Conservation (phyloP, 2,329 filamentous ascomycete genomes). For the Incumbomyces lentus region DNA sequence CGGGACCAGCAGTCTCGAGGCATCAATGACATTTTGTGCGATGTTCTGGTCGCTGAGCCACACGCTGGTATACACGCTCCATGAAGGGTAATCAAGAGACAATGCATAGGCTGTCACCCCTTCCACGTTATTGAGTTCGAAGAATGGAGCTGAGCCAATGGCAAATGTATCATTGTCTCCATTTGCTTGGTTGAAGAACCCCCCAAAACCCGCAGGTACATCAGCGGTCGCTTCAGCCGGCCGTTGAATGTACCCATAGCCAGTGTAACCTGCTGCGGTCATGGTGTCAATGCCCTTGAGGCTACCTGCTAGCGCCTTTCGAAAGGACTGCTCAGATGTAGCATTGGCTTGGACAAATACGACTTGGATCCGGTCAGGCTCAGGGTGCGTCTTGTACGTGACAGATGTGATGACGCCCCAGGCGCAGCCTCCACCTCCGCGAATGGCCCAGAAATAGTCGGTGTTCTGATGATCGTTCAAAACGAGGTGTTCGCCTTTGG, state of each 20-base stretch:
- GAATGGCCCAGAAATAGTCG: constrained; percentile 22
- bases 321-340: constrained; percentile 16
- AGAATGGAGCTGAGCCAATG: constrained; percentile 15
- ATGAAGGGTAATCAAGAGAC: constrained; percentile 21
- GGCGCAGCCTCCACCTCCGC: constrained; percentile 22
- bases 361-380: constrained; percentile 24
- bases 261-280: constrained; percentile 24
- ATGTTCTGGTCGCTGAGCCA: constrained; percentile 26
- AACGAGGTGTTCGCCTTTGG: constrained; percentile 14
- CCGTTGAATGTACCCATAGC: constrained; percentile 19
- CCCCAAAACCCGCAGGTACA: constrained; percentile 17
- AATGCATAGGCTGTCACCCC: constrained; percentile 16
- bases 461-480: constrained; percentile 22
- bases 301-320: constrained; percentile 17
- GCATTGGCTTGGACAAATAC: constrained; percentile 22
- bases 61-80: constrained; percentile 21
- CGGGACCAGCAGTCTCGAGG: constrained; percentile 22
- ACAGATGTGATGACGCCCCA: constrained; percentile 22
- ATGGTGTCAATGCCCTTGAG: constrained; percentile 21
- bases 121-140: constrained; percentile 16
- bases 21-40: constrained; percentile 25
- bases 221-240: not conserved
- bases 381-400: constrained; percentile 22
- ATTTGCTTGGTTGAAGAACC: constrained; percentile 25
- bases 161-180: constrained; percentile 21